Base-by-base conservation (phyloP, 805 yeast species). In the Candida boidinii region DNA sequence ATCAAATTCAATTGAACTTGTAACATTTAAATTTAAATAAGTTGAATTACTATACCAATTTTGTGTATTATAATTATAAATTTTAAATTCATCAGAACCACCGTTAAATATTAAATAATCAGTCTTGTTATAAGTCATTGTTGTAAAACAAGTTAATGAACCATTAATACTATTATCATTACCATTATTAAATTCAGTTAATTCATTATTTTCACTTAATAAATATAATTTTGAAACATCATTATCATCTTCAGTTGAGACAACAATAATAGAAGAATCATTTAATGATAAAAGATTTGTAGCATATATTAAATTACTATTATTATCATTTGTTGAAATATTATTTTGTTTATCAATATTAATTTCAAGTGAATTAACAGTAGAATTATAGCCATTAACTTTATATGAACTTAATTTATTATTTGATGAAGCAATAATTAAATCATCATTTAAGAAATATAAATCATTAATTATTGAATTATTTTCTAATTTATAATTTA, bases 91-190 rank as follows among this genome's bases (percentile, higher is more conserved):
- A 24, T 43, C 57, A 4, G 38, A 34, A 10, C 45, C 39, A 3
- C 47, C 40, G 2, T 54, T 53, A 35, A 76, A 64, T 0, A 68
- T 44, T 36, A 64, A 60, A 38, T 56, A 73, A 11, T 69, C 68
- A 1, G 51, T 45, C 3, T 49, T 58, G 26, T 64, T 51, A 25
- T 68, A 46, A 2, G 63, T 60, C 13, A 66, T 34, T 28, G 53
- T 56, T 15, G 66, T 42, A 35, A 58, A 50, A 2, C 43, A 38
- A 3, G 48, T 27, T 4, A 46, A 28, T 1, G 41, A 35, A n/a
- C n/a, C n/a, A 5, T 45, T 38, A 33, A 60, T 53, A 3, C 26
- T 18, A 4, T 23, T 33, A 9, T 47, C 39, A 36, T 56, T 55
- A 36, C 46, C 61, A 36, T 61, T 53, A 19, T 53, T 66, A 5